Base-by-base conservation (phyloP, 805 yeast genomes). In the Candida ovalis region DNA sequence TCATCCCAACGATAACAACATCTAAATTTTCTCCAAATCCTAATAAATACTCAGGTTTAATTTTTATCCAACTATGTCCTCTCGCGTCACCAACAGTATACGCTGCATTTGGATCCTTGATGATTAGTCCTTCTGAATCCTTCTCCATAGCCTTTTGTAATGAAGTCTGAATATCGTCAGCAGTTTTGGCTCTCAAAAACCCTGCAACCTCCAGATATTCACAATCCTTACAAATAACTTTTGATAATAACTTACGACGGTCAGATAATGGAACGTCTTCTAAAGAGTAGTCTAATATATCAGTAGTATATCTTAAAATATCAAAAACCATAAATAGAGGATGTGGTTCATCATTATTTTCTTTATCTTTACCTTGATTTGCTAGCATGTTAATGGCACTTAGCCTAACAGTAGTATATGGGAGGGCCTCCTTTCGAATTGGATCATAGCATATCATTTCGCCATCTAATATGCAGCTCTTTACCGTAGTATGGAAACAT, bases 371-470 rank as follows among this genome's bases (percentile, higher is more conserved):
- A 3, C 35, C 40, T 24, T 45, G 52, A 24, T 38, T 46, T 2
- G 56, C 73, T 22, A 77, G 62, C 43, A 76, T 81, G 54, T 77
- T 79, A 4, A 77, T 60, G 0, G 92, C 92, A 15, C 87, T 77
- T 4, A 85, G 74, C 60, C 87, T 86, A 25, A 94, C 76, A 1
- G 86, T 77, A 0, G 96, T 95, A 69, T 88, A 88, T 0, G 97
- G 96, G 21, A 90, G 68, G 3, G 88, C 72, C 1, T 69, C 68
- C 32, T 76, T 62, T 48, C 73, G 67, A 41, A 65, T 70, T 45
- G 80, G 78, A 64, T 91, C 96, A 76, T 81, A 90, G 0, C 95
- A 88, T 1, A 92, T 82, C 92, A 92, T 88, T 65, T 92, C 99
- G 0, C 98, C 97, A 67, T 92, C 99, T 4, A 92, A 59, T 5